Base-by-base conservation (phyloP, 2,329 filamentous ascomycete species). In the Venturia asperata region DNA sequence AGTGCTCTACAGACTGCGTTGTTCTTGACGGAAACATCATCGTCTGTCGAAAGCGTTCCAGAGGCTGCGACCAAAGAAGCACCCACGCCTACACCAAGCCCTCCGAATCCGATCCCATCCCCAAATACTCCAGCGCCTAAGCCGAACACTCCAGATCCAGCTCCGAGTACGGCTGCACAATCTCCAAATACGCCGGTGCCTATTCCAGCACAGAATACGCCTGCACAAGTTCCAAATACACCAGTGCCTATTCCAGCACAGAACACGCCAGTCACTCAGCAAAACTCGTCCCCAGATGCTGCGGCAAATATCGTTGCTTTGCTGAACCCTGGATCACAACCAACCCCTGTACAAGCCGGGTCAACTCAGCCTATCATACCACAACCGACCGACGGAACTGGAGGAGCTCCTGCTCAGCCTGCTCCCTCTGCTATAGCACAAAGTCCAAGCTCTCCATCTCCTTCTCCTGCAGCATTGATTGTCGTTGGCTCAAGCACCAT, bases 1-100 rank as follows among this genome's bases (percentile, higher is more conserved):
- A 21, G 19, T 41, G 34, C 60, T 11, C 19, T 21, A 41, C 19
- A 27, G 24, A 62, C 60, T n/a, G 60, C 42, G 19, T 21, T 30
- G 24, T 62, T 21, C 60, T 27, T 62, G 6, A 62, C 60, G 5
- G 60, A 62, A n/a, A 62, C 60, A 19, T 62, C 41, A 27, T 42
- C 60, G 15, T 41, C 30, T 41, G 30, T 60, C 11, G 55, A 60
- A 37, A 60, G 39, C 24, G 55, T 43, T n/a, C 5, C 37, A 11
- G 60, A 62, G 1, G 37, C 55, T 10, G 24, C 30, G 30, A 60
- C 6, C 27, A 37, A 19, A 37, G 27, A 34, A 37, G 30, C 6
- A 1, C 13, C 45, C n/a, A 47, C 17, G 6, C 43, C 43, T 19
- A 49, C 10, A 49, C n/a, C 45, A 6, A 49, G 11, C 7, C 21